Evolutionary conservation across 305 asterid species (phyloP).

Genomic region (Coffea humblotiana): DNA sequence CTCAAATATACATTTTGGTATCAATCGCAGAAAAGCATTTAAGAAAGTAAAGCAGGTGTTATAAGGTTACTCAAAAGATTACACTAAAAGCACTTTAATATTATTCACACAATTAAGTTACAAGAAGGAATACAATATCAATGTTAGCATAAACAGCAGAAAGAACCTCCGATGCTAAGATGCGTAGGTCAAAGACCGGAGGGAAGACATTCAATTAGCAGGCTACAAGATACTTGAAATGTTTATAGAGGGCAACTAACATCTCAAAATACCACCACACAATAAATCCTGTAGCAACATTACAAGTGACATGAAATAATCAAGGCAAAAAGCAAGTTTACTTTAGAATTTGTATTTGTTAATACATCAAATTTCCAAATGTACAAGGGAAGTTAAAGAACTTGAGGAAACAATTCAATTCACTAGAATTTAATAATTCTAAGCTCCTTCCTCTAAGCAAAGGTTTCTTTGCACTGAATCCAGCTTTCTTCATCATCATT

Average conservation of each 20-base stretch:
- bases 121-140: not conserved
- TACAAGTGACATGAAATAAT: not conserved
- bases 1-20: not conserved
- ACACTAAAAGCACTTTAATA: not conserved
- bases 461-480: not conserved
- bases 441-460: not conserved
- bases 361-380: too few species aligned
- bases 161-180: not conserved
- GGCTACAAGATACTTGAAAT: not conserved
- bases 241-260: not conserved
- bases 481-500: not conserved
- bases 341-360: not conserved
- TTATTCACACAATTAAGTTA: too few species aligned
- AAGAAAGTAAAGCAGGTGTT: conserved; percentile 3
- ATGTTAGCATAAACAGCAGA: not conserved
- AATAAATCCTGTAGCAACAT: not conserved
- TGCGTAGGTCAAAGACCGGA: too few species aligned
- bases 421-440: not conserved
- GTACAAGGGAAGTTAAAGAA: not conserved
- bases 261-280: not conserved
- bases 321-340: not conserved
- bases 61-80: not conserved
- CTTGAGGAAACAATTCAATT: not conserved
- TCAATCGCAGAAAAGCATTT: not conserved
- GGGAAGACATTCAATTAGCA: not conserved